phyloP scores from a whole-genome alignment of 495 filamentous ascomycete genomes.

The Cercophora samala region DNA sequence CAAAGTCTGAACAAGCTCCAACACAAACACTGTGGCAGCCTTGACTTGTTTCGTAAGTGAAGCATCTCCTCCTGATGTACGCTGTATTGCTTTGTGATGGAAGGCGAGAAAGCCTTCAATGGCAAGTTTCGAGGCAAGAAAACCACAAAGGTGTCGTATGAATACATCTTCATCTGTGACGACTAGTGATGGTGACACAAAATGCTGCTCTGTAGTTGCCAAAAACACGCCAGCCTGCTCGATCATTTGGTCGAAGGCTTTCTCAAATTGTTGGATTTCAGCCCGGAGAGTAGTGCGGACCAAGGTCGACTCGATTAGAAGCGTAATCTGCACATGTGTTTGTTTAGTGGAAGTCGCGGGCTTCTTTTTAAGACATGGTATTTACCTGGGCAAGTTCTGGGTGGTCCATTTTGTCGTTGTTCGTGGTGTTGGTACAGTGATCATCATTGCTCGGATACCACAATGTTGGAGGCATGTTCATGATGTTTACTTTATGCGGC shows the following conservation, averaged over 20 bases:
- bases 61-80: slow-evolving; percentile 16
- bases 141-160: neutral
- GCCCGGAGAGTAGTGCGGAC: slow-evolving; percentile 6
- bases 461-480: neutral
- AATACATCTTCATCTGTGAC: slow-evolving; percentile 3
- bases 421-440: neutral
- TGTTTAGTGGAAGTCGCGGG: neutral
- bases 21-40: slow-evolving; percentile 11
- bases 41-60: slow-evolving; percentile 18
- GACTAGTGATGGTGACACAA: slow-evolving; percentile 7
- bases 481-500: neutral
- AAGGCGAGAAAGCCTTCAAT: slow-evolving; percentile 19
- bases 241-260: slow-evolving; percentile 13
- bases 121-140: slow-evolving; percentile 8
- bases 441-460: neutral
- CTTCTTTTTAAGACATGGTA: neutral
- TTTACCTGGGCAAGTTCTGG: neutral
- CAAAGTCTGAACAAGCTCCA: slow-evolving; percentile 9
- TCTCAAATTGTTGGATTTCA: slow-evolving; percentile 19
- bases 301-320: neutral
- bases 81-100: slow-evolving; percentile 5
- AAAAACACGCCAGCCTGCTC: slow-evolving; percentile 14
- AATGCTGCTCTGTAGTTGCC: slow-evolving; percentile 6
- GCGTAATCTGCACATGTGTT: neutral
- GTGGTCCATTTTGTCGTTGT: neutral